Evolutionary conservation across 2,329 filamentous ascomycete species (phyloP).

Genomic region (Ophiostoma perfectum): DNA sequence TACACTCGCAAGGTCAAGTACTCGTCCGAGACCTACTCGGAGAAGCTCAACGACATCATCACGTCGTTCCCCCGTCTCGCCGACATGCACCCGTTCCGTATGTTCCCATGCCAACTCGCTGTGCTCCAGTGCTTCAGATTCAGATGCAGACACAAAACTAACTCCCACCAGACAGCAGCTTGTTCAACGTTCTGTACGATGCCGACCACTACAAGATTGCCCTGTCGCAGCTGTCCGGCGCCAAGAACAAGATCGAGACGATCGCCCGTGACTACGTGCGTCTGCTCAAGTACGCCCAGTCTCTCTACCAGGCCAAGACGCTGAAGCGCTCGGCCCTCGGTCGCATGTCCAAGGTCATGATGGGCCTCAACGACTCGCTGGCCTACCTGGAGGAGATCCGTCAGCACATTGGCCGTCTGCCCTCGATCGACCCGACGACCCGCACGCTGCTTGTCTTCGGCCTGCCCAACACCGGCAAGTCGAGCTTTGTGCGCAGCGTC

Average conservation of each 20-base stretch:
- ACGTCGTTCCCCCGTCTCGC: constrained; percentile 88
- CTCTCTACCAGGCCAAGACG: constrained; percentile 97
- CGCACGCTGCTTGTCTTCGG: constrained; percentile 93
- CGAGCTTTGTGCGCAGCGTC: constrained; percentile 86
- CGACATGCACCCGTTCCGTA: constrained; percentile 93
- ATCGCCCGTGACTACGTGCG: constrained; percentile 95
- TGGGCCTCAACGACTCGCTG: constrained; percentile 87
- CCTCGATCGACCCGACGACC: constrained; percentile 97
- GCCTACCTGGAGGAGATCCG: constrained; percentile 94
- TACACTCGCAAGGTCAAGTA: constrained; percentile 99
- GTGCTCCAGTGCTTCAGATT: too few relatives aligned
- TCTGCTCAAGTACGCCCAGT: constrained; percentile 85
- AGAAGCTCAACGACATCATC: constrained; percentile 86
- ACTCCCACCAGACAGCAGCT: constrained; percentile 48
- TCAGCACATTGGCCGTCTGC: constrained; percentile 93
- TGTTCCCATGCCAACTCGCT: constrained; percentile 28
- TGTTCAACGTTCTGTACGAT: constrained; percentile 98
- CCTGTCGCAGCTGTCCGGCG: constrained; percentile 89
- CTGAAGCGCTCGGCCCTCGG: constrained; percentile 92
- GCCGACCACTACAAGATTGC: constrained; percentile 97
- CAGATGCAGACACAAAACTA: constrained; percentile 3
- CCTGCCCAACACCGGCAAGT: constrained; percentile 97
- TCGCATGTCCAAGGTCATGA: constrained; percentile 97
- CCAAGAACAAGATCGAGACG: constrained; percentile 93
- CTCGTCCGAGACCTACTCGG: constrained; percentile 76